A percentile compares a stretch with the other conserved stretches of the same genome.
Evolutionary conservation across 1,284 basidiomycete genomes (phyloP).

Genomic region (Heliocybe sulcata): DNA sequence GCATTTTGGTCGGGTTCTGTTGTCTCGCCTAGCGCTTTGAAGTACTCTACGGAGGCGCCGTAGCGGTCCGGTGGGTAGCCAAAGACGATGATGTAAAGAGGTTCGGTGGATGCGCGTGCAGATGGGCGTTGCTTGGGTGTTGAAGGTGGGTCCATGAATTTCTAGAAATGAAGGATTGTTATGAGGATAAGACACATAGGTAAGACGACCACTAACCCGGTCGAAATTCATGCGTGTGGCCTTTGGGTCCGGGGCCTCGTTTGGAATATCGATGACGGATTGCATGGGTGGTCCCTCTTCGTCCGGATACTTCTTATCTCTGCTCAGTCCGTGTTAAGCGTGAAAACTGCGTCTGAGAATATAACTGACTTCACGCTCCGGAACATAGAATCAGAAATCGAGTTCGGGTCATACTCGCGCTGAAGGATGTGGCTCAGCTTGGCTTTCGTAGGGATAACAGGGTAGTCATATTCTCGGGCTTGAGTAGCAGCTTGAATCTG

Average conservation of each 20-base stretch:
- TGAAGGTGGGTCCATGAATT: conserved; percentile 12
- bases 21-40: conserved; percentile 57
- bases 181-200: background rate
- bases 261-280: conserved; percentile 66
- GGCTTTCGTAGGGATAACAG: conserved; percentile 67
- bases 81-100: conserved; percentile 61
- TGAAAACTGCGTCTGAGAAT: background rate
- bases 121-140: conserved; percentile 20
- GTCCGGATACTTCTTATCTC: conserved; percentile 54
- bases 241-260: conserved; percentile 37
- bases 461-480: conserved; percentile 38
- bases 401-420: conserved; percentile 55
- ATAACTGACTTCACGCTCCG: conserved; percentile 50
- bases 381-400: conserved; percentile 78
- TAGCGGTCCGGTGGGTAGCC: conserved; percentile 73
- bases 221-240: conserved; percentile 13
- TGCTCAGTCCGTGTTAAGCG: conserved; percentile 25
- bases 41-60: conserved; percentile 60
- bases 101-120: conserved; percentile 22
- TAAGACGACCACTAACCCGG: background rate
- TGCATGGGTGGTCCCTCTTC: conserved; percentile 68
- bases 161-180: conserved; percentile 5
- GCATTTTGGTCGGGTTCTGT: conserved; percentile 56
- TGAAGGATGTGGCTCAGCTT: conserved; percentile 64
- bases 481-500: too few species aligned